A percentile compares a stretch with the other conserved stretches of the same genome.
Evolutionary conservation across 495 filamentous ascomycete genomes (phyloP).

Genomic region (Lichenothelia convexa): DNA sequence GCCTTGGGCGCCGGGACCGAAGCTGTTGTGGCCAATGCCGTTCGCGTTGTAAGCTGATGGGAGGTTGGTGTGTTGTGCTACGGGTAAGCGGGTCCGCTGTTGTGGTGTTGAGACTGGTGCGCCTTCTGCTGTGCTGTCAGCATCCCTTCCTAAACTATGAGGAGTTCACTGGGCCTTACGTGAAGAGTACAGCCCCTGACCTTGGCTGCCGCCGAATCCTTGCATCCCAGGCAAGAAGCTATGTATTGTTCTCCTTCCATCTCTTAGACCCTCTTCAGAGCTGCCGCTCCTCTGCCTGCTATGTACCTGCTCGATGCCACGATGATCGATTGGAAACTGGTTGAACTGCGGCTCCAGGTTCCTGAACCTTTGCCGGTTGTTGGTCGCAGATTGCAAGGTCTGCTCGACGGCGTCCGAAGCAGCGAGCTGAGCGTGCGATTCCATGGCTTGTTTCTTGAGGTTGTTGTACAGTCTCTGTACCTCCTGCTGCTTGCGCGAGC

Average conservation of each 20-base stretch:
- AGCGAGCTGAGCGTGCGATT: constrained; percentile 48
- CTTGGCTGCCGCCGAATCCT: no score
- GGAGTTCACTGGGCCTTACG: no score
- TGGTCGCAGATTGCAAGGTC: constrained; percentile 23
- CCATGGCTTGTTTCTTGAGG: constrained; percentile 56
- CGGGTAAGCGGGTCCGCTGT: constrained; percentile 8
- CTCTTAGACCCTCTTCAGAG: constrained; percentile 19
- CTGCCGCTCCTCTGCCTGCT: constrained; percentile 31
- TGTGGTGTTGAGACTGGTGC: constrained; percentile 5
- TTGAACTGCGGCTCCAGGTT: constrained; percentile 5
- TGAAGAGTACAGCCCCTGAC: no score
- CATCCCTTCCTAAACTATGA: background rate
- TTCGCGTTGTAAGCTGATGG: constrained; percentile 1
- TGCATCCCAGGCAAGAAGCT: no score
- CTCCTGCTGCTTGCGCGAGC: constrained; percentile 55
- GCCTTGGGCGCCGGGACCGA: no score
- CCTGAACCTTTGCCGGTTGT: constrained; percentile 9
- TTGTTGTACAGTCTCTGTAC: constrained; percentile 72
- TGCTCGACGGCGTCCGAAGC: constrained; percentile 49
- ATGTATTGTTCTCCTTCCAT: no score
- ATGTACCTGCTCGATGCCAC: constrained; percentile 27
- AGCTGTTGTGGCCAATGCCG: constrained; percentile 4
- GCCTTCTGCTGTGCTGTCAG: constrained; percentile 6
- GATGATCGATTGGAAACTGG: constrained; percentile 18
- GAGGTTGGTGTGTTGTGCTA: constrained; percentile 1